Base-by-base conservation (phyloP, 139 green algal species). In the Chlamydomonas sphaeroides region DNA sequence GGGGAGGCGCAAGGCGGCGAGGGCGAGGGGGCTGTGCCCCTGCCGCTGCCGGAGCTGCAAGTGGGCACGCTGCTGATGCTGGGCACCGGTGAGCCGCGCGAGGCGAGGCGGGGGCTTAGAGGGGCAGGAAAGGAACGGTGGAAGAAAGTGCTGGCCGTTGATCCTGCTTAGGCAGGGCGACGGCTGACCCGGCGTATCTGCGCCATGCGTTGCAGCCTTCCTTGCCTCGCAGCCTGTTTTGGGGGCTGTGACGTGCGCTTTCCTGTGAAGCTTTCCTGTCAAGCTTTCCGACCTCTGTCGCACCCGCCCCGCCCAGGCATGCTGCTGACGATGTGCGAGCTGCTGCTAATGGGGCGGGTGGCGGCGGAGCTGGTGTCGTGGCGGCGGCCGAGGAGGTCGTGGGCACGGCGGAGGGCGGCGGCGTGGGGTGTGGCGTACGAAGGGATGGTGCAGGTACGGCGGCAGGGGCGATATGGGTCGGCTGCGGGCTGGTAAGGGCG, bases 31-130 rank as follows among this genome's bases (percentile, higher is more conserved):
- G 30, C 15, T 30, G 49, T 4, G 38, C 45, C 8, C n/a, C 68
- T 63, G 68, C 68, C 68, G 45, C 41, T 45, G 21, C 53, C 21
- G 11, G 45, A 53, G 53, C 45, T 63, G n/a, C 48, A 41, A 7
- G 70, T 78, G 51, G 70, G 70, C 1, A 5, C 48, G 21, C 49
- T 26, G 51, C 49, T 78, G 51, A 78, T 78, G 70, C 33, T 78
- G 70, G 0, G n/a, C 3, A 33, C 70, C 8, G 70, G 68, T 77
- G 68, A n/a, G n/a, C n/a, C n/a, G n/a, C n/a, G n/a, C n/a, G n/a
- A n/a, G n/a, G n/a, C n/a, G n/a, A n/a, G n/a, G n/a, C n/a, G n/a
- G n/a, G n/a, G n/a, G n/a, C n/a, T n/a, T n/a, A n/a, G n/a, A n/a
- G n/a, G n/a, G n/a, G n/a, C n/a, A n/a, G n/a, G n/a, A n/a, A n/a